Conservation (phyloP, 768 basidiomycete species). For the Postia placenta region DNA sequence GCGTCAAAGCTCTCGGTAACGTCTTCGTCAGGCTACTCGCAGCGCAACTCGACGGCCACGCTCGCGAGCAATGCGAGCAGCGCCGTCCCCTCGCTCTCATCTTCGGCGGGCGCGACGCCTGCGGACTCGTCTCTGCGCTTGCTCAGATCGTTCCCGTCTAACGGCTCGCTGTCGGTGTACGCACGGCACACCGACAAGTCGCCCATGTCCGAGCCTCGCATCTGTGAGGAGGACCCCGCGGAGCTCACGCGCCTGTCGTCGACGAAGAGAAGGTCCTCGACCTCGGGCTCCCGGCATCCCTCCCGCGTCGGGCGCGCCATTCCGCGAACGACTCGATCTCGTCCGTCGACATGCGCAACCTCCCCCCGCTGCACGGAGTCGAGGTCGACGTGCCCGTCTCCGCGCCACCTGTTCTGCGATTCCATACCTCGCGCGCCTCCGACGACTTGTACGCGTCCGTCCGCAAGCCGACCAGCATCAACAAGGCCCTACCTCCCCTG, state of each 20-base stretch:
- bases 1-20: constrained; percentile 26
- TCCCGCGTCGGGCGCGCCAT: constrained; percentile 3
- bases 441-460: not conserved
- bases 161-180: constrained; percentile 19
- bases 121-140: constrained; percentile 21
- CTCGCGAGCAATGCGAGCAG: constrained; percentile 15
- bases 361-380: constrained; percentile 23
- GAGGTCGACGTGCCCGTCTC: constrained; percentile 11
- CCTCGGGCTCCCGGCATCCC: constrained; percentile 8
- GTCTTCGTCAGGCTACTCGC: constrained; percentile 20
- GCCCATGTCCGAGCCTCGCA: constrained; percentile 19
- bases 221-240: constrained; percentile 25
- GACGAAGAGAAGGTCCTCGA: constrained; percentile 18
- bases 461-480: constrained; percentile 1
- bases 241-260: constrained; percentile 19
- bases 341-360: constrained; percentile 25
- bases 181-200: constrained; percentile 13
- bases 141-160: constrained; percentile 21
- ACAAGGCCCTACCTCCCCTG: constrained; percentile 22
- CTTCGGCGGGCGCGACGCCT: constrained; percentile 18
- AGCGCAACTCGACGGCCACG: constrained; percentile 23
- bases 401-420: constrained; percentile 6
- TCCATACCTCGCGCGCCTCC: not conserved
- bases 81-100: constrained; percentile 13
- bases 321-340: constrained; percentile 22